Conservation (phyloP, 192 early-diverging fungal species). For the Coemansia sp. region DNA sequence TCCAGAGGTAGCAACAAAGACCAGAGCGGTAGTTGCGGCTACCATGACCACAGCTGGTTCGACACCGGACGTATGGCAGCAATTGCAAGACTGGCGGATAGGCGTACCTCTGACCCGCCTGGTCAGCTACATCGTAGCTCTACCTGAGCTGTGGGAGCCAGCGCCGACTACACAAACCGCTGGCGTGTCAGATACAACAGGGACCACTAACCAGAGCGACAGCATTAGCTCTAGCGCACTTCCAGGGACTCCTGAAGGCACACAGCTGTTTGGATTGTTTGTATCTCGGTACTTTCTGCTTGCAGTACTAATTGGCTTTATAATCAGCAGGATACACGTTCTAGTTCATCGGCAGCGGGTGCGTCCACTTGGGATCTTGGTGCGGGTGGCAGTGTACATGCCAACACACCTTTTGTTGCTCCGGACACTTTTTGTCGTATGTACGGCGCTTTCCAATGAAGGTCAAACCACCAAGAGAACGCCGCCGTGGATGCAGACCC, state of each 20-base stretch:
- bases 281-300: constrained; percentile 48
- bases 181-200: not conserved
- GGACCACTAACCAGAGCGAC: not conserved
- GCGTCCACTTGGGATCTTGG: constrained; percentile 23
- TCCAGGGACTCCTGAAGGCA: constrained; percentile 12
- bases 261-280: constrained; percentile 45
- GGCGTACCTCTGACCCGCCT: constrained; percentile 18
- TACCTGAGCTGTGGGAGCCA: constrained; percentile 19
- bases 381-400: constrained; percentile 30
- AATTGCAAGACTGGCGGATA: constrained; percentile 32
- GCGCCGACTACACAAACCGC: not conserved
- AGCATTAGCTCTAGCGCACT: not conserved
- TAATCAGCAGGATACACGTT: constrained; percentile 47
- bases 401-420: constrained; percentile 26
- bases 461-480: not conserved
- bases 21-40: not conserved
- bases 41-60: constrained; percentile 9
- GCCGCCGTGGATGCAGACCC: constrained; percentile 26
- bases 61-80: constrained; percentile 48
- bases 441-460: constrained; percentile 12
- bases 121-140: constrained; percentile 14
- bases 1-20: not conserved
- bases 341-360: constrained; percentile 45
- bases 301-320: constrained; percentile 28
- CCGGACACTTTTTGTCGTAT: constrained; percentile 14